Evolutionary conservation across 2,329 filamentous ascomycete genomes (phyloP), one percentile per base, ranked within the genome.

Genomic region (Alternaria arborescens): DNA sequence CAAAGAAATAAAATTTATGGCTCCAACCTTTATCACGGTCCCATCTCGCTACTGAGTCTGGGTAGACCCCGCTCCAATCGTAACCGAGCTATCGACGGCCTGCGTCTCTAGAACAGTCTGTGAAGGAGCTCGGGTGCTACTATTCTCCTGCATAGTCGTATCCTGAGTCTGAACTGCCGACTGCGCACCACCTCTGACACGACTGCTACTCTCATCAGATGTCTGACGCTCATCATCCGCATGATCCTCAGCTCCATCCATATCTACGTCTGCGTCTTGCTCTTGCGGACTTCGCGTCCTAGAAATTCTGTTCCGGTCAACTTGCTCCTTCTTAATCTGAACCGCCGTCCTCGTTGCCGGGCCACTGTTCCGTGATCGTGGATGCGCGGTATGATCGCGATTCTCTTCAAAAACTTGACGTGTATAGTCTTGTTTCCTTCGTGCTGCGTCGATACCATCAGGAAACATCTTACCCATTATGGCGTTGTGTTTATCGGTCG

Each of bases 401-500:
- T 71, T 66, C 22, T 75, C 69, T 55, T 73, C 71, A 59, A 77
- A 77, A 3, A 76, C 69, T 38, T 76, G 71, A 18, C 69, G 68
- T 20, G 71, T 67, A 36, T 77, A 76, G 50, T 78, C 74, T 42
- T 75, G 70, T 41, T 75, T 66, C 52, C 68, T 72, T 24, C 70
- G 68, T 10, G 73, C 71, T 42, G 72, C 70, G 10, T 78, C 72
- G 0, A 79, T 42, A 14, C 78, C 78, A 7, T 69, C 64, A 1
- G 78, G 78, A 32, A 80, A 80, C 55, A 80, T 78, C 56, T 75
- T 75, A 24, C 70, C 70, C 70, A 80, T 75, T 50, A 79, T 76
- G 1, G 61, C 63, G 20, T 65, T 70, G 52, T 79, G 77, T 58
- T 72, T 77, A 42, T 72, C 54, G 1, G 65, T 66, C 2, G 67